Evolutionary conservation across 495 filamentous ascomycete genomes (phyloP), one percentile per base, ranked within the genome.

Genomic region (Aspergillus saccharolyticus): DNA sequence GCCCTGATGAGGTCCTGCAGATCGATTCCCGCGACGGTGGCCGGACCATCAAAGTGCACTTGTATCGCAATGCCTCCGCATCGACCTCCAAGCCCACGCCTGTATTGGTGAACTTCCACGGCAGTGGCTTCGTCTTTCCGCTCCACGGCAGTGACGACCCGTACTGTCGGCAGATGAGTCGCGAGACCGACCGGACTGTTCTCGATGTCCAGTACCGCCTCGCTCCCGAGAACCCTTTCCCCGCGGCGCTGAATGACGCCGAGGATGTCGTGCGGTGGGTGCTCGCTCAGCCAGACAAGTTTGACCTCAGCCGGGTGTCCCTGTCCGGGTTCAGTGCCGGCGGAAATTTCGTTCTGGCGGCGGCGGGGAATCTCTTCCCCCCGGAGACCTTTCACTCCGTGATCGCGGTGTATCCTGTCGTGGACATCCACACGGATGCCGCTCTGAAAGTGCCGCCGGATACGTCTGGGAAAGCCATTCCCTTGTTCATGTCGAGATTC

Each of bases 181-280:
- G 51, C 8, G 56, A 69, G 17, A 72, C 75, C 21, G 65, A 63
- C 9, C 72, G 76, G 57, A 71, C 70, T 6, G 75, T 78, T 17
- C 52, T 79, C 19, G 76, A 79, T 55, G 82, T 91, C 5, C 79
- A 84, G 12, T 96, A 96, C 70, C 81, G 90, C 10, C 80, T 95
- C 3, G 83, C 89, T 2, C 91, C 91, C 0, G 88, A 94, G 66
- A 63, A 86, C 60, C 81, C 88, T 0, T 94, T 94, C 68, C 89
- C 89, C 16, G 79, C 86, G 0, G 86, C 87, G 5, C 67, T 95
- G 16, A 75, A 95, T 42, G 90, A 95, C 59, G 87, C 81, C 33
- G 72, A 79, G 56, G 75, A 78, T 58, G 63, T 59, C 10, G 64
- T 78, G 25, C 66, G 64, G 9, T 74, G 73, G 56, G 71, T 71